phyloP scores from a whole-genome alignment of 2,329 filamentous ascomycete genomes.

The Verticillium alfalfae region DNA sequence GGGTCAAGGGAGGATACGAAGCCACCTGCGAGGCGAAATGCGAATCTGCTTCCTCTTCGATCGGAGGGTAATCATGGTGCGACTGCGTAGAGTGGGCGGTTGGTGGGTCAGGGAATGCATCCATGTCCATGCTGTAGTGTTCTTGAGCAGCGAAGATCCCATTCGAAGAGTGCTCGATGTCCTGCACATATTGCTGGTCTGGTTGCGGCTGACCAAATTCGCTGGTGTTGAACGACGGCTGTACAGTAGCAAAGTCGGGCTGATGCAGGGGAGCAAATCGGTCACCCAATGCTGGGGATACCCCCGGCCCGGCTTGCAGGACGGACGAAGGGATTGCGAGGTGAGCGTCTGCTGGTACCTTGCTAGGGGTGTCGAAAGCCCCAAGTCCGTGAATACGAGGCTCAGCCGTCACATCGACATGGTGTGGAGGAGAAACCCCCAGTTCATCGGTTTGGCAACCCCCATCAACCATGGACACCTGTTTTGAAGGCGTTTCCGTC shows the following conservation, averaged over 20 bases:
- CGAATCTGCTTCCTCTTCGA: not conserved
- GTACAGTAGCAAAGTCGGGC: not conserved
- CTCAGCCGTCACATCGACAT: conserved; percentile 9
- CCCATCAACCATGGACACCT: conserved; percentile 21
- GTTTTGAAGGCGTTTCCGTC: conserved; percentile 4
- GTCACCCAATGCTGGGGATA: not conserved
- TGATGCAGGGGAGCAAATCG: not conserved
- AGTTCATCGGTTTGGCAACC: conserved; percentile 22
- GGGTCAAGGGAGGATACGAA: not conserved
- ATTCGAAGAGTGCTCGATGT: not conserved
- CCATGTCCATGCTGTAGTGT: not conserved
- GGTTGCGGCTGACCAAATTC: not conserved
- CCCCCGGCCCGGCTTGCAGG: not conserved
- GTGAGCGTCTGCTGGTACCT: not conserved
- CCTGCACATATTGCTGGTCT: not conserved
- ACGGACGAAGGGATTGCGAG: not conserved
- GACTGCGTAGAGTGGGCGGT: not conserved
- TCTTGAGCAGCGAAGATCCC: not conserved
- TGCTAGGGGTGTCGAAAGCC: not conserved
- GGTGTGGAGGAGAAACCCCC: conserved; percentile 11
- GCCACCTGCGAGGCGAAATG: conserved; percentile 1
- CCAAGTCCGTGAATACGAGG: not conserved
- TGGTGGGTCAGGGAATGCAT: not conserved
- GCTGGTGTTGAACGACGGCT: not conserved
- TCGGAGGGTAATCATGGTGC: not conserved